Conservation (phyloP, 331 rosid genomes). For the Telfairia occidentalis region DNA sequence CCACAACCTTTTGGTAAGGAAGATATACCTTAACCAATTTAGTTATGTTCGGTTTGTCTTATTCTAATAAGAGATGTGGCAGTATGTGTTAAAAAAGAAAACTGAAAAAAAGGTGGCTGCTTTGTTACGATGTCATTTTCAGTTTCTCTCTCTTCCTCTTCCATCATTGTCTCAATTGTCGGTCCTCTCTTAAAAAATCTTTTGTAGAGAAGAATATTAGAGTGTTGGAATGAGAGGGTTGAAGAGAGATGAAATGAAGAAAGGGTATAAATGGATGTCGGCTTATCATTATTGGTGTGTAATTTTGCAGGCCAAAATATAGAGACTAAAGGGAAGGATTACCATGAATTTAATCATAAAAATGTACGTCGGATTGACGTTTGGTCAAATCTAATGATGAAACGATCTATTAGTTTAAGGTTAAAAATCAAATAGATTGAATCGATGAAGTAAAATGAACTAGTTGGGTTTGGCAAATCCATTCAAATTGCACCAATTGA, state of each 20-base stretch:
- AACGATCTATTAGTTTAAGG: not conserved
- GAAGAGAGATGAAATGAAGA: not conserved
- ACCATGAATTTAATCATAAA: no score
- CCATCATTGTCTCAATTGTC: not conserved
- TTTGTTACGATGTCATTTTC: constrained; percentile 1
- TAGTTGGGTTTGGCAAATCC: not conserved
- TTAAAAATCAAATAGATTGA: not conserved
- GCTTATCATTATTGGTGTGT: not conserved
- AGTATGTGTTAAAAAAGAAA: not conserved
- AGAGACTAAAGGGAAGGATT: not conserved
- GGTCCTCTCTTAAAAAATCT: not conserved
- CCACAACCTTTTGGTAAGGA: no score
- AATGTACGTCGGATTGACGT: no score
- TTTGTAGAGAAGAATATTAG: not conserved
- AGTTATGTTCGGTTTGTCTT: no score
- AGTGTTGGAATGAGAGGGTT: not conserved
- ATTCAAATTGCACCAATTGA: not conserved
- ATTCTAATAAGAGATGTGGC: no score
- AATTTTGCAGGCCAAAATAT: not conserved
- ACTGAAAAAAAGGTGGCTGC: not conserved
- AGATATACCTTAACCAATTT: no score
- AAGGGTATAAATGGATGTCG: not conserved
- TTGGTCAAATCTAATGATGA: no score
- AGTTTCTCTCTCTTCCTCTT: not conserved
- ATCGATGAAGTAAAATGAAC: not conserved